Percentiles rank a stretch among this genome's conserved stretches.
Conservation (phyloP, 495 filamentous ascomycete genomes). For the Penicillium angulare region DNA sequence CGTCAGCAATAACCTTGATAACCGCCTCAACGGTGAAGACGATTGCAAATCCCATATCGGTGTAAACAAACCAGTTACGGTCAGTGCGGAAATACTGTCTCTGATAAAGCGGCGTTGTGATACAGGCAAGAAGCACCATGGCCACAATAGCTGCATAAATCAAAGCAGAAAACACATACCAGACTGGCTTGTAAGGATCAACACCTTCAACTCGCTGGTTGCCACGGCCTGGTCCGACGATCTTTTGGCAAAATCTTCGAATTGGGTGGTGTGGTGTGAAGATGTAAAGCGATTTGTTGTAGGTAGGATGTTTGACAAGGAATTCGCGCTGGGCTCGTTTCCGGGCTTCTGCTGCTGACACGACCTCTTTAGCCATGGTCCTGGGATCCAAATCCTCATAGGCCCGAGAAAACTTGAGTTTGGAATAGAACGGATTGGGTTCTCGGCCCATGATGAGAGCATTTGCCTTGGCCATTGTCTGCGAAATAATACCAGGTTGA, state of each 20-base stretch:
- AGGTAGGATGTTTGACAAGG: slow-evolving; percentile 78
- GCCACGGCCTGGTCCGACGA: slow-evolving; percentile 90
- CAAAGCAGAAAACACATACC: slow-evolving; percentile 90
- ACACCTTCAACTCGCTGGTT: slow-evolving; percentile 81
- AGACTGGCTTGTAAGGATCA: slow-evolving; percentile 79
- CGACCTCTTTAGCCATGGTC: slow-evolving; percentile 84
- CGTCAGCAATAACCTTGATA: slow-evolving; percentile 95
- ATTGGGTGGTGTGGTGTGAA: slow-evolving; percentile 76
- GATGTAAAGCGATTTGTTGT: slow-evolving; percentile 89
- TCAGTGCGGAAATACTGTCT: slow-evolving; percentile 72
- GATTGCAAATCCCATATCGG: slow-evolving; percentile 84
- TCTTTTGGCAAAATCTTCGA: slow-evolving; percentile 78
- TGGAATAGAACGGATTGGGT: slow-evolving; percentile 94
- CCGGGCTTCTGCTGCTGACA: slow-evolving; percentile 75
- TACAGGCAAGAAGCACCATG: slow-evolving; percentile 93
- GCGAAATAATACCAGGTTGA: slow-evolving; percentile 54
- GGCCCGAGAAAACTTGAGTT: slow-evolving; percentile 65
- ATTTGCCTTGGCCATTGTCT: slow-evolving; percentile 54
- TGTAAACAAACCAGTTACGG: slow-evolving; percentile 93
- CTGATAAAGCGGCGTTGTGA: slow-evolving; percentile 93
- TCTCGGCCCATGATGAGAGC: slow-evolving; percentile 61
- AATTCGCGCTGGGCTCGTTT: slow-evolving; percentile 90
- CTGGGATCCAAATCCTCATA: slow-evolving; percentile 79
- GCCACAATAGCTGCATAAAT: slow-evolving; percentile 93
- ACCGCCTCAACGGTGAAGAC: slow-evolving; percentile 84